Percentiles rank a stretch among this genome's conserved stretches.
Conservation (phyloP, 345 rosid species). For the Triadica sebifera region DNA sequence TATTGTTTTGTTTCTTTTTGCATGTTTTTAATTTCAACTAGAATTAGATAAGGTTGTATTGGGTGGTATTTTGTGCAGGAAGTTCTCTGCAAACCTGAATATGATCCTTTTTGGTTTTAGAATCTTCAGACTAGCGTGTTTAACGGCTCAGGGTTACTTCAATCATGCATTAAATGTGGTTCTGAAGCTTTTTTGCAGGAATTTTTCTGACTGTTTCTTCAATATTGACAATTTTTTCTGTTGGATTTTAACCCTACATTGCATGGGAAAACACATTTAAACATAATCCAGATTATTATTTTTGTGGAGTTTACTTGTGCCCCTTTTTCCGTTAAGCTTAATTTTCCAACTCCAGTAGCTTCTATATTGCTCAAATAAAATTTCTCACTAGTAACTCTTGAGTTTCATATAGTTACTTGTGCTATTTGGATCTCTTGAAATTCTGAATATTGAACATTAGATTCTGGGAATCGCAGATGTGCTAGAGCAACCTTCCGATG, state of each 20-base stretch:
- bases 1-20: not conserved
- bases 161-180: not conserved
- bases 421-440: slow-evolving; percentile 31
- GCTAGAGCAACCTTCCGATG: slow-evolving; percentile 68
- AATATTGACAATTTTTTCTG: not conserved
- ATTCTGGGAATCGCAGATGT: slow-evolving; percentile 76
- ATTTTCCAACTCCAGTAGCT: slow-evolving; percentile 8
- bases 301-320: slow-evolving; percentile 9
- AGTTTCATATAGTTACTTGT: slow-evolving; percentile 33
- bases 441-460: slow-evolving; percentile 58
- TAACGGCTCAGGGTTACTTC: not conserved
- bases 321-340: not conserved
- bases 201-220: not conserved
- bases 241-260: not conserved
- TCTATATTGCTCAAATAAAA: slow-evolving; percentile 14
- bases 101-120: not conserved
- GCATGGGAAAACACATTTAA: not conserved
- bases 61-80: not conserved
- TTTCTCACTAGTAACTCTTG: slow-evolving; percentile 14
- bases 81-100: not conserved
- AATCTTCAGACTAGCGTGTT: not conserved
- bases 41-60: not conserved
- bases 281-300: slow-evolving; percentile 1
- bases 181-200: not conserved
- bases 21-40: not conserved